Base-by-base conservation (phyloP, 768 basidiomycete species). In the Lentinula aciculospora region DNA sequence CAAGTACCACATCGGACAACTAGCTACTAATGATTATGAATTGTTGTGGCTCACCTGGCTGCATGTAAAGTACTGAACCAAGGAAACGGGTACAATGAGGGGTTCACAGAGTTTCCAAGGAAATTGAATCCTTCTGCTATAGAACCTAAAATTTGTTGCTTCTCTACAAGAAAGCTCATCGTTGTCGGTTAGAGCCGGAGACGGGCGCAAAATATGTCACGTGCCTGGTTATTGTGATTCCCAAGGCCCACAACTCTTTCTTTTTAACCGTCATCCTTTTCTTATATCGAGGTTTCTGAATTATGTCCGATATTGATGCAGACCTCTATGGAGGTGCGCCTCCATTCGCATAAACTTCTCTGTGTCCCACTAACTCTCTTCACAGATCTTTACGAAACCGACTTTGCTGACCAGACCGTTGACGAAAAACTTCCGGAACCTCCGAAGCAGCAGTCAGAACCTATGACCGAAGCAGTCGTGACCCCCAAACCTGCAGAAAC, bases 301-400 rank as follows among this genome's bases (percentile, higher is more conserved):
- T 21, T 64, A 88, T 89, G 88, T 84, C 88, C 61, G 89, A 90
- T 74, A 86, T 91, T 70, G 89, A 93, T 71, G 89, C 89, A 73
- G 92, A 94, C 71, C 80, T 94, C 55, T 94, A 94, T 67, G 90
- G 91, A 67, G 92, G 92, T 89, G 67, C 57, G 84, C 66, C 23
- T n/a, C 39, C 28, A 21, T 48, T 57, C 25, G 9, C 21, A 53
- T 12, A 21, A 12, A 44, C 13, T 39, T 5, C 1, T 32, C 10
- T 25, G 40, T 31, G 32, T 21, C 46, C 50, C 27, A 56, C 32
- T 44, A 23, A 40, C 15, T 31, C 46, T 45, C 37, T 29, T 56
- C 25, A 34, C 42, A 90, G 89, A 90, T 68, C 82, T 91, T 45
- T 92, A 91, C 67, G 88, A 89, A 60, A 67, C 74, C 15, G 88